These are phyloP conservation scores for Ophiosphaerella korrae DNA, from an alignment of 2,329 filamentous ascomycete genomes.

Conservation along the genomic window DNA sequence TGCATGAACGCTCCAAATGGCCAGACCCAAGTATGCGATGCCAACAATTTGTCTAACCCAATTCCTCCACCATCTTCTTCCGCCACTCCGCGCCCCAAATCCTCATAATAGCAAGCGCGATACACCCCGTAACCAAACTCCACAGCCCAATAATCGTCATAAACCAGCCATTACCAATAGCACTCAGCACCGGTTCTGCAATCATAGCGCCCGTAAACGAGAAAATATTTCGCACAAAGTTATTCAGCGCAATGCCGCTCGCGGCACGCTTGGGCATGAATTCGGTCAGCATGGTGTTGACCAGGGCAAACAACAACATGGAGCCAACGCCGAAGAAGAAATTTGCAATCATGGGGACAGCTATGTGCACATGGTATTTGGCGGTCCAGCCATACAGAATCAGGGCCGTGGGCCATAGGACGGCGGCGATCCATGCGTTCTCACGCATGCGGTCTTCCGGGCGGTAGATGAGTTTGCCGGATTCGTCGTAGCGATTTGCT, in stretches of 20 bases:
- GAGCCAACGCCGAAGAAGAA: slow-evolving; percentile 49
- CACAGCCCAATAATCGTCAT: slow-evolving; percentile 52
- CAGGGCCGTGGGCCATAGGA: slow-evolving; percentile 43
- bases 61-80: slow-evolving; percentile 60
- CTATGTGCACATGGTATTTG: slow-evolving; percentile 39
- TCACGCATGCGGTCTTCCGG: slow-evolving; percentile 50
- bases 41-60: slow-evolving; percentile 12
- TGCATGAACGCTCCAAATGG: too few relatives aligned
- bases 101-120: slow-evolving; percentile 65
- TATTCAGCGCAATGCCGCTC: slow-evolving; percentile 47
- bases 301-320: slow-evolving; percentile 48
- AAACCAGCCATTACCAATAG: slow-evolving; percentile 49
- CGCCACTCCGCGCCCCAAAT: slow-evolving; percentile 68
- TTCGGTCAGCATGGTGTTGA: slow-evolving; percentile 49
- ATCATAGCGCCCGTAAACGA: slow-evolving; percentile 44
- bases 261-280: slow-evolving; percentile 46
- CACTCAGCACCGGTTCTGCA: slow-evolving; percentile 41
- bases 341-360: slow-evolving; percentile 46
- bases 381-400: slow-evolving; percentile 48
- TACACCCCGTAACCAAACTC: slow-evolving; percentile 52
- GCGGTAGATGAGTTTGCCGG: slow-evolving; percentile 41
- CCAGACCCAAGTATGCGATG: background rate
- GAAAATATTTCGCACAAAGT: slow-evolving; percentile 47
- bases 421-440: slow-evolving; percentile 47
- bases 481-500: slow-evolving; percentile 43